These are phyloP conservation scores for Lathyrus aphaca DNA, from an alignment of 306 rosid genomes.

Conservation along the genomic window DNA sequence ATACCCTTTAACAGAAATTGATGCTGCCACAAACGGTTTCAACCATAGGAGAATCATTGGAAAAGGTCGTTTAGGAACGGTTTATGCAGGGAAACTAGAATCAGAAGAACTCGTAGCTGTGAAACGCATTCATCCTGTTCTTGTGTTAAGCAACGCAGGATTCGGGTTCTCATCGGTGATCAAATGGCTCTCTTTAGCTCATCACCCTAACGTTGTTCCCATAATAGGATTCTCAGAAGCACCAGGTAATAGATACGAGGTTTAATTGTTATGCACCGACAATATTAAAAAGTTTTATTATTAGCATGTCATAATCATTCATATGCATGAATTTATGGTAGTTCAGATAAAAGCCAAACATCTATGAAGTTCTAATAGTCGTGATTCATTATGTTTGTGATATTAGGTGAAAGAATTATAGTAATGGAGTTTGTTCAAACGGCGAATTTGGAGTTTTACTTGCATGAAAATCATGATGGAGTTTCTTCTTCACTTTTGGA, in stretches of 20 bases:
- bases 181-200: constrained; percentile 68
- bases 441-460: constrained; percentile 60
- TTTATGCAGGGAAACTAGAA: constrained; percentile 64
- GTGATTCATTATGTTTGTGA: no score
- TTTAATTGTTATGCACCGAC: no score
- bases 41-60: constrained; percentile 67
- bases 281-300: no score
- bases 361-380: no score
- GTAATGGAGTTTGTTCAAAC: constrained; percentile 65
- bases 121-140: constrained; percentile 70
- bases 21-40: constrained; percentile 83
- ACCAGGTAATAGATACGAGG: constrained; percentile 31
- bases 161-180: constrained; percentile 65
- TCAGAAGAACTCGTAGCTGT: constrained; percentile 57
- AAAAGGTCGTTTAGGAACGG: constrained; percentile 75
- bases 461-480: constrained; percentile 71
- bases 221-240: constrained; percentile 84
- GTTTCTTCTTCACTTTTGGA: constrained; percentile 48
- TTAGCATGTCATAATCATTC: no score
- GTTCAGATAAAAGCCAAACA: no score
- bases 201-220: constrained; percentile 75
- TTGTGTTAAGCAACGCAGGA: constrained; percentile 77
- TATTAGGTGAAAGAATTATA: constrained; percentile 65
- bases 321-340: no score
- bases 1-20: constrained; percentile 55